A percentile compares a stretch with the other conserved stretches of the same genome.
Conservation (phyloP, 768 basidiomycete species). For the Mrakia hoshinonis region DNA sequence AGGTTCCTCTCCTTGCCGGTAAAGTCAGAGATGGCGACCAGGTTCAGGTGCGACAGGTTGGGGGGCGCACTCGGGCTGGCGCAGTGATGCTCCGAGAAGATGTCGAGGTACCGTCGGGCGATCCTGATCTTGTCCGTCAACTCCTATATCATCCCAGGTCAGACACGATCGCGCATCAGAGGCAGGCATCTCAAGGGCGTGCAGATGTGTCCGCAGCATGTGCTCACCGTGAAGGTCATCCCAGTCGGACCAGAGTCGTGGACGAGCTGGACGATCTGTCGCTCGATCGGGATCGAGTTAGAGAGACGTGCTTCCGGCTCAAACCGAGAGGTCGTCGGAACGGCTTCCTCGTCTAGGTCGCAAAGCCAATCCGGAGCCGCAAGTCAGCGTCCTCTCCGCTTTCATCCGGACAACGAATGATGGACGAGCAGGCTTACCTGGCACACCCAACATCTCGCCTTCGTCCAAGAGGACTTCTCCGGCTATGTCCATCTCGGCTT, state of each 20-base stretch:
- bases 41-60: conserved; percentile 17
- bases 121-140: neutral
- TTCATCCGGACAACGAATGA: too few species aligned
- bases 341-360: neutral
- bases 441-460: neutral
- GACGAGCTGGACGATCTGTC: conserved; percentile 11
- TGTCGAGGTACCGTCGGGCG: conserved; percentile 13
- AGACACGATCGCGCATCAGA: too few species aligned
- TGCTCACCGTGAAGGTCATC: conserved; percentile 10
- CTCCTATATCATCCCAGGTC: too few species aligned
- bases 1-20: conserved; percentile 12
- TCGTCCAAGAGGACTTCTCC: neutral
- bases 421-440: neutral
- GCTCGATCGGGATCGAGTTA: conserved; percentile 9
- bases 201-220: too few species aligned
- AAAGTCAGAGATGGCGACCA: conserved; percentile 17
- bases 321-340: neutral
- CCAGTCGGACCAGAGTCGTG: neutral
- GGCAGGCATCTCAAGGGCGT: too few species aligned
- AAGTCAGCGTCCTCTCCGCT: too few species aligned
- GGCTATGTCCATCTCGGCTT: neutral
- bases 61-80: neutral
- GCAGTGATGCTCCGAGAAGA: conserved; percentile 17
- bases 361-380: too few species aligned
- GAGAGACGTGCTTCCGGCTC: neutral